These are phyloP conservation scores for Brassica incana DNA, from an alignment of 345 rosid species.

Conservation along the genomic window DNA sequence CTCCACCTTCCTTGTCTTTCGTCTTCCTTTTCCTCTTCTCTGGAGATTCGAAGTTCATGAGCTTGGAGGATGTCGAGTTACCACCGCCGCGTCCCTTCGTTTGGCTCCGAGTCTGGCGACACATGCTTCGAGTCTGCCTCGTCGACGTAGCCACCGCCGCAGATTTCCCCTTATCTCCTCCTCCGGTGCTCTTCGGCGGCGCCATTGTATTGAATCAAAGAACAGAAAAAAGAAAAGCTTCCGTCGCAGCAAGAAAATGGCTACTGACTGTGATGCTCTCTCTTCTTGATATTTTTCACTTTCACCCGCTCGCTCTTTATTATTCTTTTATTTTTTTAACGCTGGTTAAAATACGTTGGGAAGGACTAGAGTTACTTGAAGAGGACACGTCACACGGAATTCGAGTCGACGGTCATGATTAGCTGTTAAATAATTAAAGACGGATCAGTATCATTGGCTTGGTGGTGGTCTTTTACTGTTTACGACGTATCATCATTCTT, in stretches of 20 bases:
- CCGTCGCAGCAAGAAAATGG: neutral
- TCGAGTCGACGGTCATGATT: neutral
- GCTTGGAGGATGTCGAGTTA: slow-evolving; percentile 16
- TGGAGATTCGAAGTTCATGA: neutral
- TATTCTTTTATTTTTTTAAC: neutral
- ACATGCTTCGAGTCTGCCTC: slow-evolving; percentile 27
- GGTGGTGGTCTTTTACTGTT: too few relatives aligned
- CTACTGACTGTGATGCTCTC: neutral
- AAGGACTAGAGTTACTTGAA: neutral
- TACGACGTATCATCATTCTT: too few relatives aligned
- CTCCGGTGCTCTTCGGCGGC: slow-evolving; percentile 14
- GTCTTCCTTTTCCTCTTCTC: slow-evolving; percentile 23
- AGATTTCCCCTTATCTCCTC: slow-evolving; percentile 13
- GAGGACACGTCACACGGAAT: neutral
- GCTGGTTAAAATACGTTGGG: neutral
- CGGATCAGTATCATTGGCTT: too few relatives aligned
- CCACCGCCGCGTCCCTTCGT: neutral
- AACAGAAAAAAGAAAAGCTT: neutral
- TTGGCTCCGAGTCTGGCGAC: slow-evolving; percentile 12
- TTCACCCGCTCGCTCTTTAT: neutral
- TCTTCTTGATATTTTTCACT: neutral
- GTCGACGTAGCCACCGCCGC: neutral
- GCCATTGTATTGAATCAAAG: slow-evolving; percentile 14
- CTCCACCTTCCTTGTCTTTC: neutral
- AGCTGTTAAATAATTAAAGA: too few relatives aligned